Conservation (phyloP, 805 yeast species). For the Ogataea glucozyma region DNA sequence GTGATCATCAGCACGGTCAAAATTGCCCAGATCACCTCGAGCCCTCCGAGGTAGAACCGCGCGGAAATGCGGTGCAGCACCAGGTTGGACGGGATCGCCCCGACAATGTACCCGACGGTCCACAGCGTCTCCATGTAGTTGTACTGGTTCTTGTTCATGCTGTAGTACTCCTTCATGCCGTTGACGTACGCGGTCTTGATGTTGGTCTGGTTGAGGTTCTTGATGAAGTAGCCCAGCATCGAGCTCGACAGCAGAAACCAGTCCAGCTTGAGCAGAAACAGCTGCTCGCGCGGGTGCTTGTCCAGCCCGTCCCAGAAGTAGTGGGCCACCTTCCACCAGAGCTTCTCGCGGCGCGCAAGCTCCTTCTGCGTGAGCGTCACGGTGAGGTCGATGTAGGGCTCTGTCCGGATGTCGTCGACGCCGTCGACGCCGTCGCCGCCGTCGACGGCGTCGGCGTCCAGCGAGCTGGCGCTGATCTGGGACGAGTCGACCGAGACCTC, state of each 20-base stretch:
- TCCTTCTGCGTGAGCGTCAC: conserved; percentile 5
- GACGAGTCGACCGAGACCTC: conserved; percentile 2
- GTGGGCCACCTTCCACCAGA: conserved; percentile 10
- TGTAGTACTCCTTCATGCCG: conserved; percentile 57
- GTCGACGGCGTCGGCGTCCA: not conserved
- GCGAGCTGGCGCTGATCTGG: too few relatives aligned
- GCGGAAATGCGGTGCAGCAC: conserved; percentile 44
- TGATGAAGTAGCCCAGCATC: conserved; percentile 63
- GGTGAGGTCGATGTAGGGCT: conserved; percentile 12
- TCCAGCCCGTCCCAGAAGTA: conserved; percentile 35
- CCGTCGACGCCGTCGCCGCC: not conserved
- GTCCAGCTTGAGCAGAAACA: conserved; percentile 51
- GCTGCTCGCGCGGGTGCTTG: conserved; percentile 39
- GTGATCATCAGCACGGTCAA: conserved; percentile 41
- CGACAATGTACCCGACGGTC: conserved; percentile 49
- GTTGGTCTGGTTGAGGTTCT: conserved; percentile 60
- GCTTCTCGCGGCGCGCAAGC: conserved; percentile 1
- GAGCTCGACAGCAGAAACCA: conserved; percentile 51
- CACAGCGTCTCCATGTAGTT: conserved; percentile 46
- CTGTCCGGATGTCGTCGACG: not conserved
- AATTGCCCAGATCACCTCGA: conserved; percentile 47
- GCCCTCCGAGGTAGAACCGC: conserved; percentile 44
- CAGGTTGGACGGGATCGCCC: conserved; percentile 51
- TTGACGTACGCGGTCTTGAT: conserved; percentile 64
- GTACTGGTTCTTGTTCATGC: conserved; percentile 52